Base-by-base conservation (phyloP, 2,329 filamentous ascomycete genomes). In the Ampelomyces quisqualis region DNA sequence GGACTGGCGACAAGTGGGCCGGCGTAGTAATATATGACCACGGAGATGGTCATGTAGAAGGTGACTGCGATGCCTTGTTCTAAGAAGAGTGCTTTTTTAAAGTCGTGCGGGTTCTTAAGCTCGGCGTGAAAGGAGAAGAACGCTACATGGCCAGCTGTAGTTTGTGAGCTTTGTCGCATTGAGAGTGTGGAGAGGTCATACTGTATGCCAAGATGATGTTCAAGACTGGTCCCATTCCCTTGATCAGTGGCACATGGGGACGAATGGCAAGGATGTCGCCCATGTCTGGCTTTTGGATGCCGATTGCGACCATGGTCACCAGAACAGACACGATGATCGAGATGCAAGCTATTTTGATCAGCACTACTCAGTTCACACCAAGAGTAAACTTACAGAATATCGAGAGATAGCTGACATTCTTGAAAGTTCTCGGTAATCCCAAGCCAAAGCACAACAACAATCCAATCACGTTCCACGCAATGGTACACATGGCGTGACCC, bases 161-260 rank as follows among this genome's bases (percentile, higher is more conserved):
- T 20, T 7, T 1, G 26, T 50, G 10, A 49, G 38, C 13, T 15
- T 18, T 27, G n/a, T 8, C 7, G 14, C 15, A 31, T 13, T n/a
- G 10, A 33, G 2, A 33, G n/a, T n/a, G 18, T n/a, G 15, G 18
- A 5, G 30, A 18, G 18, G 13, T 17, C 58, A 38, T 57, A 63
- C 79, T 78, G 70, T 84, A 89, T 40, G 85, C 84, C 45, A 88
- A 81, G 45, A 86, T 75, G 38, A 89, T 88, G 69, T 87, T 87
- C 48, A 68, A 54, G 7, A 62, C 58, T 7, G 65, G 58, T 10
- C 49, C 53, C 2, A 68, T 34, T 9, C 57, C 59, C 33, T 55
- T 55, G 19, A 62, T 45, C 9, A 64, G 34, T 4, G 58, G 42
- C 9, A 59, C 24, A 15, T 51, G 36, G 5, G 49, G 51, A 10